These are phyloP conservation scores for Cubamyces sp. DNA, from an alignment of 768 basidiomycete genomes.

Conservation along the genomic window DNA sequence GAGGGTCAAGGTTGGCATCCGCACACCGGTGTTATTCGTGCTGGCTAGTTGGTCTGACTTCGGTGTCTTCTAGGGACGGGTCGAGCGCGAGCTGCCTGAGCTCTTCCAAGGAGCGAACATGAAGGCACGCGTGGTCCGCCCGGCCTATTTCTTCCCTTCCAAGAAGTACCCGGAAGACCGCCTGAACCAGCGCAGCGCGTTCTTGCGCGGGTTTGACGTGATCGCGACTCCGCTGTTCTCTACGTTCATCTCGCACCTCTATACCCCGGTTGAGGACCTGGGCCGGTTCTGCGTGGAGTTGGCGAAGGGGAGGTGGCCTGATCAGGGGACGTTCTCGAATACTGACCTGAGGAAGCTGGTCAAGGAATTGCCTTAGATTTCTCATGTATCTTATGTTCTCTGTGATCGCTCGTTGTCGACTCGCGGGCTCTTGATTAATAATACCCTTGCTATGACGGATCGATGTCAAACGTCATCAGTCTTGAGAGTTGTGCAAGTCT, in stretches of 20 bases:
- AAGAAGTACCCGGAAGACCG: constrained; percentile 34
- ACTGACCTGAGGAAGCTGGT: constrained; percentile 27
- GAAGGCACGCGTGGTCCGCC: constrained; percentile 36
- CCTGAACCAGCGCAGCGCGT: constrained; percentile 30
- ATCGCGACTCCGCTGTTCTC: constrained; percentile 24
- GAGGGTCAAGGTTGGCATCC: constrained; percentile 39
- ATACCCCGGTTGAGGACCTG: constrained; percentile 34
- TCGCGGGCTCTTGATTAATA: too few species aligned
- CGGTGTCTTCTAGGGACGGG: neutral
- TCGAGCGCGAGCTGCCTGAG: constrained; percentile 22
- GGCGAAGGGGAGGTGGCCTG: constrained; percentile 54
- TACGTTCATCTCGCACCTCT: constrained; percentile 27
- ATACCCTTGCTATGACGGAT: too few species aligned
- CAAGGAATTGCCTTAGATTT: constrained; percentile 7
- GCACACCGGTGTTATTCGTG: neutral
- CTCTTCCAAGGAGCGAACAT: constrained; percentile 30
- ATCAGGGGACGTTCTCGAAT: constrained; percentile 37
- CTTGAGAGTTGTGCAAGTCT: too few species aligned
- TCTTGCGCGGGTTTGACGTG: constrained; percentile 23
- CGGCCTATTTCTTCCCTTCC: constrained; percentile 41
- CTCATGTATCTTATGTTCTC: too few species aligned
- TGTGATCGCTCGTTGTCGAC: too few species aligned
- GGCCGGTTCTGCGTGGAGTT: constrained; percentile 51
- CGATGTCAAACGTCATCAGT: too few species aligned
- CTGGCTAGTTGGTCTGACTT: too few species aligned